Base-by-base conservation (phyloP, 1,284 basidiomycete species). In the Puccinia sorghi region DNA sequence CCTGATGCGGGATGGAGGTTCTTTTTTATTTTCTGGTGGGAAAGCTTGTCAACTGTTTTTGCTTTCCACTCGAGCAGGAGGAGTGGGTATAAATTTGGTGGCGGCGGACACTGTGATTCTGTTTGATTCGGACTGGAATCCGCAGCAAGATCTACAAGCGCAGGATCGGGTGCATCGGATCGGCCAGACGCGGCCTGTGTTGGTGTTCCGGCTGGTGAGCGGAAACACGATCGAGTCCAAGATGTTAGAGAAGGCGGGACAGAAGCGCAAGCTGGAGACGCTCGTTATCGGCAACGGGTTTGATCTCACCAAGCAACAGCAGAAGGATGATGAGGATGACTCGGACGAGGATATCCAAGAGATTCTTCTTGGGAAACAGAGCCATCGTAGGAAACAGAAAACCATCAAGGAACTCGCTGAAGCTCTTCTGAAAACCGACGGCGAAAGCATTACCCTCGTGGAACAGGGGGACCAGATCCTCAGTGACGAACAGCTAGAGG, bases 61-160 rank as follows among this genome's bases (percentile, higher is more conserved):
- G 43, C 88, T 99, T 37, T 94, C 92, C 82, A 99, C 96, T 0
- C 88, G 94, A 17, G 92, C 95, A 0, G 96, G 95, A 20, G 96
- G 96, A 0, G 85, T 97, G 32, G 84, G 82, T 13, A 91, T 98
- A 83, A 97, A 96, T 83, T 88, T 99, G 69, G 91, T 92, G 3
- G 92, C 93, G 0, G 96, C 96, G 0, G 96, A 99, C 83, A 94
- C 93, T 0, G 93, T 95, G 78, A 93, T 95, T 79, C 94, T 95
- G 85, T 97, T 94, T 83, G 94, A 97, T 83, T 92, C 93, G 83
- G 94, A 97, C 84, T 96, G 94, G 94, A 86, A 94, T 83, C 95
- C 95, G 0, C 93, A 96, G 86, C 94, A 95, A 90, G 96, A 99
- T 82, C 87, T 94, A 5, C 95, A 99, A 85, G 96, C 96, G 0